Conservation (phyloP, 139 green algal genomes). For the Mychonastes homosphaera region DNA sequence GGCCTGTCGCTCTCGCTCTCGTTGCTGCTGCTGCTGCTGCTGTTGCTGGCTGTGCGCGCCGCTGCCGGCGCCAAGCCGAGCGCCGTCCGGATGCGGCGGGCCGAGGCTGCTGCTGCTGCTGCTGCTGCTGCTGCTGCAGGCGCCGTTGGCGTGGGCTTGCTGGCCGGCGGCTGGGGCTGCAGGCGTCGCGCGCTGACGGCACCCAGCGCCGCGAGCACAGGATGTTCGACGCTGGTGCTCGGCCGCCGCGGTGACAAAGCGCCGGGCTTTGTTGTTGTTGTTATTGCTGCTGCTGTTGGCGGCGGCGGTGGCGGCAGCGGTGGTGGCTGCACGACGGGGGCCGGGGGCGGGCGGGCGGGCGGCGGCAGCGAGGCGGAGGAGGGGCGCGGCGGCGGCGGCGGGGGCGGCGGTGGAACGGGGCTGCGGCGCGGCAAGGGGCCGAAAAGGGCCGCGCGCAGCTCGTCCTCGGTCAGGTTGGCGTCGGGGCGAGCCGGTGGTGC, state of each 20-base stretch:
- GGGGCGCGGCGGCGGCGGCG: too few relatives aligned
- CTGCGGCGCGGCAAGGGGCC: too few relatives aligned
- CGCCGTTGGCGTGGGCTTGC: neutral
- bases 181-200: neutral
- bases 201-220: neutral
- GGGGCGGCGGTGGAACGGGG: too few relatives aligned
- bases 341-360: too few relatives aligned
- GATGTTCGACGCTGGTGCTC: neutral
- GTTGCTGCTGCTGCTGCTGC: neutral
- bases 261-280: neutral
- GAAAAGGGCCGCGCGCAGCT: too few relatives aligned
- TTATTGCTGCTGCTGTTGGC: conserved; percentile 5
- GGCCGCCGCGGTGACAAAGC: neutral
- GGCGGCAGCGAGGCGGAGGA: too few relatives aligned
- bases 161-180: neutral
- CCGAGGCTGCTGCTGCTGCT: neutral
- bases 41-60: neutral
- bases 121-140: conserved; percentile 5
- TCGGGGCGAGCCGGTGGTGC: too few relatives aligned
- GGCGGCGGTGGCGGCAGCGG: neutral
- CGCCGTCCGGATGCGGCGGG: neutral
- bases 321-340: neutral
- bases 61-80: neutral
- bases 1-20: neutral
- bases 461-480: too few relatives aligned